A percentile compares a stretch with the other conserved stretches of the same genome.
Evolutionary conservation across 164 flowering plant genomes (phyloP).

Genomic region (Macadamia integrifolia): DNA sequence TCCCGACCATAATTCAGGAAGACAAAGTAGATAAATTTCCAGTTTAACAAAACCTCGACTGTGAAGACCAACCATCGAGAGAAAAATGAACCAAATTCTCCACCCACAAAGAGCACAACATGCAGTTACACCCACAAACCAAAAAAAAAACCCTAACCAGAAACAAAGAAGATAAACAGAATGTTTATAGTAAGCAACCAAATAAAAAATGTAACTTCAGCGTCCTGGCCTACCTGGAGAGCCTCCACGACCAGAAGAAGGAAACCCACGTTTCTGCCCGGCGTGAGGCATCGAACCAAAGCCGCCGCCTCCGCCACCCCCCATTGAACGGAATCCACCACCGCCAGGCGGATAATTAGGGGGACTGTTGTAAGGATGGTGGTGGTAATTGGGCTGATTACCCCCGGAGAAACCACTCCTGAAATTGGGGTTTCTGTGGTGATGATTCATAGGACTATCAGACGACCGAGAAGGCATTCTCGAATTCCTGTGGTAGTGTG

Average conservation of each 20-base stretch:
- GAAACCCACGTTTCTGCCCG: constrained; percentile 69
- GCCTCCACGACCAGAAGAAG: constrained; percentile 42
- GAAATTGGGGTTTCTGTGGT: constrained; percentile 35
- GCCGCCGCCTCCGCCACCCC: constrained; percentile 9
- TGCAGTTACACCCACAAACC: background rate
- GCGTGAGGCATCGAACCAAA: constrained; percentile 25
- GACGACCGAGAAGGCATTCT: constrained; percentile 13
- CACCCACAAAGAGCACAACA: background rate
- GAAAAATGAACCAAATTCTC: background rate
- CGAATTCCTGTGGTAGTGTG: constrained; percentile 6
- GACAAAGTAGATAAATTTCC: background rate
- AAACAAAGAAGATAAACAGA: too few species aligned
- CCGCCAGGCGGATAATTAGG: constrained; percentile 25
- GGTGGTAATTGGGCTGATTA: background rate
- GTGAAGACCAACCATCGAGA: background rate
- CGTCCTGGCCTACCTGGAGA: constrained; percentile 27
- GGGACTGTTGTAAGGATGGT: constrained; percentile 36
- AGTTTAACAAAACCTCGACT: background rate
- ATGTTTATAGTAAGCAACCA: background rate
- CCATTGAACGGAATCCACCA: constrained; percentile 18
- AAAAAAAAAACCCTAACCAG: background rate
- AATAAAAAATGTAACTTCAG: background rate
- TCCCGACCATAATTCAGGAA: background rate
- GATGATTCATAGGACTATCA: background rate
- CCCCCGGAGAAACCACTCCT: constrained; percentile 27